phyloP scores from a whole-genome alignment of 306 rosid genomes.

The Gleditsia sinensis region DNA sequence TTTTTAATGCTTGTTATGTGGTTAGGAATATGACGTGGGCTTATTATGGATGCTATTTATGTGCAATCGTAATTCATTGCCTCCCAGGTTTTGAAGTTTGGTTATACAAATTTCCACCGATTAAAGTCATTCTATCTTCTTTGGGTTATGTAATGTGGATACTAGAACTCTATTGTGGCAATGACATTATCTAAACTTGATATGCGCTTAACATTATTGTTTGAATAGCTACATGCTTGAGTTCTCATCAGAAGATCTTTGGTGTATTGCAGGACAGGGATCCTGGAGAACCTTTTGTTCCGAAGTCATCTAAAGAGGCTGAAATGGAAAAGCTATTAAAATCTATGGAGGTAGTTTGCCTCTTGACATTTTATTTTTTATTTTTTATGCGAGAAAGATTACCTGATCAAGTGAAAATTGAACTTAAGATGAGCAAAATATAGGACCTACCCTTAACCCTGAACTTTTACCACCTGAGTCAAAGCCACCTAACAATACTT shows the following conservation, averaged over 20 bases:
- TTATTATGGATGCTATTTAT: not conserved
- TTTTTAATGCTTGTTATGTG: not conserved
- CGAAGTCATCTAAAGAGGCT: constrained; percentile 88
- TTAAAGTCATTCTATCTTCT: not conserved
- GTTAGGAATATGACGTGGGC: not conserved
- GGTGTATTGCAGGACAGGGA: constrained; percentile 65
- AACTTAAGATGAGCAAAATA: constrained; percentile 1
- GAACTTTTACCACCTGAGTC: not conserved
- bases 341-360: constrained; percentile 85
- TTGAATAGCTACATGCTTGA: not conserved
- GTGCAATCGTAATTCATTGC: not conserved
- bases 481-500: not conserved
- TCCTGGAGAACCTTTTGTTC: constrained; percentile 84
- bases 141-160: not conserved
- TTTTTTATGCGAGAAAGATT: not conserved
- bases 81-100: not conserved
- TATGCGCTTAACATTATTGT: constrained; percentile 14
- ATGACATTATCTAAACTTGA: constrained; percentile 10
- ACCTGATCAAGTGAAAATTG: not conserved
- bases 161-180: constrained; percentile 1
- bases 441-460: not conserved
- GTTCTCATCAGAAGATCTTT: constrained; percentile 19
- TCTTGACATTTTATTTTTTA: not conserved
- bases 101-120: not conserved
- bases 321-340: constrained; percentile 90